Conservation (phyloP, 139 green algal species). For the Trebouxia sp. region DNA sequence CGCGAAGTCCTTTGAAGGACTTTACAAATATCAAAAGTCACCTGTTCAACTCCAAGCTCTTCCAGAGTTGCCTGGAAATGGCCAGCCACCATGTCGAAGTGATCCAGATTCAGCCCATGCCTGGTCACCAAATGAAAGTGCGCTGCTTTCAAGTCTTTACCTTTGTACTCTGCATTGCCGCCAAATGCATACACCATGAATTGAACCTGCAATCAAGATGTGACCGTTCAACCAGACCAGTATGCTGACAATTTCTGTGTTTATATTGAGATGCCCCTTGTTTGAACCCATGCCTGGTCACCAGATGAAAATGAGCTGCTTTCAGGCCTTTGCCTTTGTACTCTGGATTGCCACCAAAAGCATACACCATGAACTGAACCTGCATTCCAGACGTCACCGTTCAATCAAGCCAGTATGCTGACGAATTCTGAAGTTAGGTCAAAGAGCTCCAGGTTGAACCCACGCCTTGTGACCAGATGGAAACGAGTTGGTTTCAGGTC, state of each 20-base stretch:
- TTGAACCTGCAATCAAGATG: neutral
- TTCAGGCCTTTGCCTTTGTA: slow-evolving; percentile 23
- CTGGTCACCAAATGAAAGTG: neutral
- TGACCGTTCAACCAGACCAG: neutral
- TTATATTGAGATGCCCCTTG: too few relatives aligned
- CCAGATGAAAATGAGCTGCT: slow-evolving; percentile 6
- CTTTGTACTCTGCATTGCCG: slow-evolving; percentile 10
- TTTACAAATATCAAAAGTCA: too few relatives aligned
- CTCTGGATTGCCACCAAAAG: neutral
- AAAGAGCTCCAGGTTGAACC: too few relatives aligned
- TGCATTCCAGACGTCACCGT: neutral
- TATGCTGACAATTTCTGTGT: too few relatives aligned
- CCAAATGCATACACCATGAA: slow-evolving; percentile 26
- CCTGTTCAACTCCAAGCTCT: neutral
- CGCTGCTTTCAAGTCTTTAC: neutral
- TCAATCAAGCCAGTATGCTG: too few relatives aligned
- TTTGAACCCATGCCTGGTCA: neutral
- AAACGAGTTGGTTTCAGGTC: neutral
- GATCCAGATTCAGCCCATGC: neutral
- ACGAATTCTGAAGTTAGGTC: too few relatives aligned
- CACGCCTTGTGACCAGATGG: neutral
- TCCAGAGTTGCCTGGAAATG: slow-evolving; percentile 7
- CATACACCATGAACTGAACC: slow-evolving; percentile 24
- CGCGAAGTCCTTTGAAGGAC: too few relatives aligned
- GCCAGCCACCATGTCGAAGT: slow-evolving; percentile 17